Percentiles rank a stretch among this genome's conserved stretches.
These are phyloP conservation scores for Macroventuria anomochaeta DNA, from an alignment of 2,329 filamentous ascomycete genomes.

Conservation along the genomic window DNA sequence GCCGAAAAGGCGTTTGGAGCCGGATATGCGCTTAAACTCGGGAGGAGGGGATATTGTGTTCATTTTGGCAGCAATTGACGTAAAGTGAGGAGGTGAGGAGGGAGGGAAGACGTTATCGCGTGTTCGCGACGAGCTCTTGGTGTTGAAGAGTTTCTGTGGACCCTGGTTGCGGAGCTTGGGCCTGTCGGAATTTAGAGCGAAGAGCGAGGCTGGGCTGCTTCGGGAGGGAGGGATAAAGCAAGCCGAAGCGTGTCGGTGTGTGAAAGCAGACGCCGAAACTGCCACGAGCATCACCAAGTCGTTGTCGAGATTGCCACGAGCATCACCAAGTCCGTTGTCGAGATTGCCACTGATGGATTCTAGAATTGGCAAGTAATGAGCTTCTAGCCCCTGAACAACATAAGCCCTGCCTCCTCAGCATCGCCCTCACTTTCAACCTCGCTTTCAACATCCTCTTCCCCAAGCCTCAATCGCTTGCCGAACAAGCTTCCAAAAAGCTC, in stretches of 20 bases:
- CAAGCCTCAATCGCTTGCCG: constrained; percentile 53
- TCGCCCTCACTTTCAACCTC: constrained; percentile 47
- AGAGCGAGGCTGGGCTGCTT: background rate
- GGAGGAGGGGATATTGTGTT: constrained; percentile 47
- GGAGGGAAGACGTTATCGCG: background rate
- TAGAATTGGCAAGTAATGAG: background rate
- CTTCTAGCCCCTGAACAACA: constrained; percentile 47
- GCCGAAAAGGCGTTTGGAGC: constrained; percentile 38
- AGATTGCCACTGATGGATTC: too few relatives aligned
- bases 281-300: background rate
- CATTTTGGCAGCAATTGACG: constrained; percentile 24
- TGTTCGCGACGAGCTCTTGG: constrained; percentile 12
- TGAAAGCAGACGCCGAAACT: constrained; percentile 7
- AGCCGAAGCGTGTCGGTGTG: constrained; percentile 16
- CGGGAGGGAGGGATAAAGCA: constrained; percentile 18
- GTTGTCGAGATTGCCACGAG: too few relatives aligned
- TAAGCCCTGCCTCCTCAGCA: constrained; percentile 47
- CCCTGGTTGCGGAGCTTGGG: constrained; percentile 20
- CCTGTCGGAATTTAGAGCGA: constrained; percentile 1
- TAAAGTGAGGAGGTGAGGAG: background rate
- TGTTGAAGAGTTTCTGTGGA: constrained; percentile 17
- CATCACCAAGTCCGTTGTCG: too few relatives aligned
- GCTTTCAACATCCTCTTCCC: constrained; percentile 50
- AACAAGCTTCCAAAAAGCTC: constrained; percentile 61
- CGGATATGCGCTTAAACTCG: constrained; percentile 38